phyloP scores from a whole-genome alignment of 208 protist genomes.

The Trypanosoma boissoni region DNA sequence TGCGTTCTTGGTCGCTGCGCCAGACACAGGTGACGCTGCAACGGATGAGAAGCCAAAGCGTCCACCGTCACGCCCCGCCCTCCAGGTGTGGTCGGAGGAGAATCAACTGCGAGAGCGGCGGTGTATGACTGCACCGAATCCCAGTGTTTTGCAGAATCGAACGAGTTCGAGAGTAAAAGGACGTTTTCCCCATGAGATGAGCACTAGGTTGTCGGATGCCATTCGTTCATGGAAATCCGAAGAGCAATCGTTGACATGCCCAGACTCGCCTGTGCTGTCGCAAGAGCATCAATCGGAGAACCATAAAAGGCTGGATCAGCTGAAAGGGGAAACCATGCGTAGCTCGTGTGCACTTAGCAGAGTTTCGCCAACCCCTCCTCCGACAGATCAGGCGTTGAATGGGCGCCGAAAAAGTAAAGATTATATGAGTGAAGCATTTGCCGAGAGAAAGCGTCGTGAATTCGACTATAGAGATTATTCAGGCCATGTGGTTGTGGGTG shows the following conservation, averaged over 20 bases:
- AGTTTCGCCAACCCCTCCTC: conserved; percentile 8
- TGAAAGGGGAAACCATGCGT: conserved; percentile 36
- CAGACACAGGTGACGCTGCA: no score
- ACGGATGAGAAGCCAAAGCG: no score
- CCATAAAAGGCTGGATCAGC: conserved; percentile 4
- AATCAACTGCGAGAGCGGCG: not conserved
- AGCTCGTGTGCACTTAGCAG: conserved; percentile 47
- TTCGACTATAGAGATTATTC: conserved; percentile 62
- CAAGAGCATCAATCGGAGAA: not conserved
- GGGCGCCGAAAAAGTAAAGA: not conserved
- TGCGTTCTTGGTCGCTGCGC: no score
- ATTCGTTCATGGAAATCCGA: conserved; percentile 2
- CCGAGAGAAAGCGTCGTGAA: conserved; percentile 26
- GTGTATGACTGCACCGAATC: not conserved
- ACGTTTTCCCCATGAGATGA: conserved; percentile 19
- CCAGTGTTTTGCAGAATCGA: conserved; percentile 5
- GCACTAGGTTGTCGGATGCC: conserved; percentile 1
- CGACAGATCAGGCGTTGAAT: not conserved
- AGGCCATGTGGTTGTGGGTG: conserved; percentile 52
- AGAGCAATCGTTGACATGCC: not conserved
- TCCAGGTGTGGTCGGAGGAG: conserved; percentile 12
- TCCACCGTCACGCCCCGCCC: not conserved
- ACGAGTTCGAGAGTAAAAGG: conserved; percentile 14
- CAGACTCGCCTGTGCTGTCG: not conserved
- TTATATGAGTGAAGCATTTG: not conserved